Conservation (phyloP, 148 eudicot genomes). For the Dianthus caryophyllus region DNA sequence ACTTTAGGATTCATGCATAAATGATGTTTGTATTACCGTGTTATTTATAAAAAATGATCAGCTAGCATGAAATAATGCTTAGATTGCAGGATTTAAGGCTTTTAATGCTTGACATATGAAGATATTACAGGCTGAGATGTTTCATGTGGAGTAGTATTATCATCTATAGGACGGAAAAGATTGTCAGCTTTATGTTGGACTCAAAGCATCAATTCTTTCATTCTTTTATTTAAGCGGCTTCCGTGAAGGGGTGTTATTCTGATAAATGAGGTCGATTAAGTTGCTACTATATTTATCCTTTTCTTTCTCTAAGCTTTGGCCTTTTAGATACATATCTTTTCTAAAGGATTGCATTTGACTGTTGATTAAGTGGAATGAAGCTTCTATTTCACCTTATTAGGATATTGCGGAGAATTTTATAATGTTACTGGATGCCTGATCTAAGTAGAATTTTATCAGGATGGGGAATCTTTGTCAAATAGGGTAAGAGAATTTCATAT, state of each 20-base stretch:
- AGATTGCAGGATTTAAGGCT: no score
- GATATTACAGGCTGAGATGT: background rate
- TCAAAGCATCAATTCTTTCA: background rate
- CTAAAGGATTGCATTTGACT: background rate
- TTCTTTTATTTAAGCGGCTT: background rate
- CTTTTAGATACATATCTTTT: background rate
- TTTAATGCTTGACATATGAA: background rate
- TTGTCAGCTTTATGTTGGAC: background rate
- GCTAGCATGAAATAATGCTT: no score
- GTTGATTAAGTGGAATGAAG: background rate
- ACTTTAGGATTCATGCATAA: no score
- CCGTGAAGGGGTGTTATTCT: background rate
- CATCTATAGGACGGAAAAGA: background rate
- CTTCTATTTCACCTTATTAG: constrained; percentile 13
- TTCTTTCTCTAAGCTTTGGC: background rate
- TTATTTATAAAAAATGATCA: background rate
- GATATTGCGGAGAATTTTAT: background rate
- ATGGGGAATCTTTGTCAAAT: constrained; percentile 28
- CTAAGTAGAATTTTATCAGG: constrained; percentile 22
- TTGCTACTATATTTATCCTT: background rate
- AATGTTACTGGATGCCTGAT: constrained; percentile 19
- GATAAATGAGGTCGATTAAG: background rate
- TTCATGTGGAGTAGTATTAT: background rate
- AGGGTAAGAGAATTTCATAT: constrained; percentile 28
- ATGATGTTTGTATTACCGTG: no score